Base-by-base conservation (phyloP, 2,329 filamentous ascomycete genomes). In the Cladosporium austrohemisphaericum region DNA sequence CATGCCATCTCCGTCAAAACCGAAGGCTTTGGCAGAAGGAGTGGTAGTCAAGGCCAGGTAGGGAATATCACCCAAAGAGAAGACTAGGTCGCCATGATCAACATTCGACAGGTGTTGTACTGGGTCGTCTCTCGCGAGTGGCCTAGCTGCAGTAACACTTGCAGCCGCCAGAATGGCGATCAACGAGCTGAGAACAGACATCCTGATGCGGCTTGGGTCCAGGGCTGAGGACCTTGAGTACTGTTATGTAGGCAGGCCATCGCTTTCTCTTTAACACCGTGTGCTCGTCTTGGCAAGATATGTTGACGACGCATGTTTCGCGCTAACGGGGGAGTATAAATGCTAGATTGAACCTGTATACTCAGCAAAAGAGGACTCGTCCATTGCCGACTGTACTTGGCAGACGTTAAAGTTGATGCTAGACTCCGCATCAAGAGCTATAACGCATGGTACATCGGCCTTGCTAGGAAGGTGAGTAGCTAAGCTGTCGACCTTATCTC, bases 41-140 rank as follows among this genome's bases (percentile, higher is more conserved):
- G 38, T 41, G 19, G 26, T 41, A 14, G 38, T 41, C 26, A 41
- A 41, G 1, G 26, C 38, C 11, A 41, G 38, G 23, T 41, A 41
- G 8, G 38, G 26, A 10, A 41, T 22, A 8, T 31, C 38, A 18
- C 26, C 38, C 25, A 41, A 8, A 31, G 25, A 20, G 16, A 41
- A 41, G 18, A 41, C 38, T 1, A 41, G 23, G 16, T 41, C 38
- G 38, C 38, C 38, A 31, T 41, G 25, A 5, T 41, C 26, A 13
- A 41, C 26, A 7, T 4, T 10, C 9, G 38, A 41, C 10, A 31
- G 16, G 16, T 19, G 38, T 18, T 41, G 25, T 6, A 31, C 26
- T 19, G 38, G 38, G 25, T 41, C 26, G 18, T 31, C 10, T 31
- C 38, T 41, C 3, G 38, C 38, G 18, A 41, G 7, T 29, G 38